Percentiles rank a stretch among this genome's conserved stretches.
These are phyloP conservation scores for Suillus ampliporus DNA, from an alignment of 768 basidiomycete genomes.

Conservation along the genomic window DNA sequence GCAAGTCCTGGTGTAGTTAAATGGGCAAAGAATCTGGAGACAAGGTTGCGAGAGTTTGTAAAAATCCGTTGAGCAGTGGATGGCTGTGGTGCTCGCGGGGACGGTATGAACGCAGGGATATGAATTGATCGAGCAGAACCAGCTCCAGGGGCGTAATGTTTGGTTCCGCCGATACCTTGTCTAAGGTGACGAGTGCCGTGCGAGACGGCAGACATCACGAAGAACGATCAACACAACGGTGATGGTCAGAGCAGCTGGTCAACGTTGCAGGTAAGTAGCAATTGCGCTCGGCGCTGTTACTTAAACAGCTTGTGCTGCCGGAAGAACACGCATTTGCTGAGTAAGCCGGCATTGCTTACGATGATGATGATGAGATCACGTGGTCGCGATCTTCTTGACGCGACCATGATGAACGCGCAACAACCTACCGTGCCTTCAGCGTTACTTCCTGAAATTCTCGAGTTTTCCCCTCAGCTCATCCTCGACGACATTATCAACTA, in stretches of 20 bases:
- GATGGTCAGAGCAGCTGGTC: background rate
- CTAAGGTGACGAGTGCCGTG: slow-evolving; percentile 32
- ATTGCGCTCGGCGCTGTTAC: background rate
- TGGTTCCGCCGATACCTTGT: slow-evolving; percentile 25
- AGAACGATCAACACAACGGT: background rate
- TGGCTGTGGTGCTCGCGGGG: slow-evolving; percentile 35
- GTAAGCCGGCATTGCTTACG: slow-evolving; percentile 20
- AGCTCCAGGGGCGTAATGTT: slow-evolving; percentile 6
- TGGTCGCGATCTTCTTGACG: background rate
- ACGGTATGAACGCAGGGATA: slow-evolving; percentile 46
- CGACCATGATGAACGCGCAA: slow-evolving; percentile 22
- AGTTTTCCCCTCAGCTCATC: slow-evolving; percentile 83
- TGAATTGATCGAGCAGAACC: slow-evolving; percentile 49
- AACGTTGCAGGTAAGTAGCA: background rate
- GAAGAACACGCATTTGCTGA: slow-evolving; percentile 22
- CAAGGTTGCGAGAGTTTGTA: slow-evolving; percentile 56
- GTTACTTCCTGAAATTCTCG: slow-evolving; percentile 74
- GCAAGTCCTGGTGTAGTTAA: slow-evolving; percentile 60
- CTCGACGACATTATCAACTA: slow-evolving; percentile 89
- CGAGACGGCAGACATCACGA: slow-evolving; percentile 30
- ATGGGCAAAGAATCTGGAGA: slow-evolving; percentile 60
- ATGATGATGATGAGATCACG: background rate
- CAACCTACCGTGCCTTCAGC: slow-evolving; percentile 47
- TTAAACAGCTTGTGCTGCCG: slow-evolving; percentile 16
- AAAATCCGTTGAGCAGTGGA: slow-evolving; percentile 52